phyloP scores from a whole-genome alignment of 1,284 basidiomycete species.

The Leccinum subatratum region DNA sequence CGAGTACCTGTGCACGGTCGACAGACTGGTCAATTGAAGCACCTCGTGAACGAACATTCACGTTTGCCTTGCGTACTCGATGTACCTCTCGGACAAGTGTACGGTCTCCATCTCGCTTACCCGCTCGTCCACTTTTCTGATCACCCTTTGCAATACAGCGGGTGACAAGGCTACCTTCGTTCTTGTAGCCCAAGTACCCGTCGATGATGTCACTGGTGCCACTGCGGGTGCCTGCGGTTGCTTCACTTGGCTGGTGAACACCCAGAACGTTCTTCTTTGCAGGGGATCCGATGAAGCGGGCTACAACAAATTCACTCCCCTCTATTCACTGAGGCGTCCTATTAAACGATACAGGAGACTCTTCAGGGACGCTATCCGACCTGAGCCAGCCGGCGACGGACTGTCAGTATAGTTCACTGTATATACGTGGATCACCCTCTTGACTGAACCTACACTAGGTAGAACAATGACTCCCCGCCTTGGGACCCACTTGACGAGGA shows the following conservation, averaged over 20 bases:
- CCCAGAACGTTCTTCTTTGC: slow-evolving; percentile 19
- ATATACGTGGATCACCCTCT: background rate
- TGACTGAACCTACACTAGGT: slow-evolving; percentile 18
- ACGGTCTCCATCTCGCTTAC: background rate
- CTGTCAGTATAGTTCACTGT: slow-evolving; percentile 18
- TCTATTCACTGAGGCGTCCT: slow-evolving; percentile 22
- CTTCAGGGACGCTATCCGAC: slow-evolving; percentile 18
- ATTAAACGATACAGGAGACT: slow-evolving; percentile 17
- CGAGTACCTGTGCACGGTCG: slow-evolving; percentile 20
- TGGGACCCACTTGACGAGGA: slow-evolving; percentile 32
- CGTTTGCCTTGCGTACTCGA: slow-evolving; percentile 21
- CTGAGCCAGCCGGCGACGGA: slow-evolving; percentile 18
- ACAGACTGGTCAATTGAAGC: slow-evolving; percentile 18
- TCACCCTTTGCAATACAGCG: slow-evolving; percentile 4
- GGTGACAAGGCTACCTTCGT: slow-evolving; percentile 20
- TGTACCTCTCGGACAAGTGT: slow-evolving; percentile 32
- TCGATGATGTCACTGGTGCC: background rate
- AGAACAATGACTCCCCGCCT: slow-evolving; percentile 18
- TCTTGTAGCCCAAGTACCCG: slow-evolving; percentile 9
- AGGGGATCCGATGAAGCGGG: slow-evolving; percentile 14
- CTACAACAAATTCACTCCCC: slow-evolving; percentile 19
- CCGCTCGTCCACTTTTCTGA: slow-evolving; percentile 1
- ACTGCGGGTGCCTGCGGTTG: background rate
- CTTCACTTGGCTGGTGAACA: slow-evolving; percentile 19
- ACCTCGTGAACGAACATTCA: slow-evolving; percentile 23